Base-by-base conservation (phyloP, 164 flowering plant genomes). In the Aristolochia contorta region DNA sequence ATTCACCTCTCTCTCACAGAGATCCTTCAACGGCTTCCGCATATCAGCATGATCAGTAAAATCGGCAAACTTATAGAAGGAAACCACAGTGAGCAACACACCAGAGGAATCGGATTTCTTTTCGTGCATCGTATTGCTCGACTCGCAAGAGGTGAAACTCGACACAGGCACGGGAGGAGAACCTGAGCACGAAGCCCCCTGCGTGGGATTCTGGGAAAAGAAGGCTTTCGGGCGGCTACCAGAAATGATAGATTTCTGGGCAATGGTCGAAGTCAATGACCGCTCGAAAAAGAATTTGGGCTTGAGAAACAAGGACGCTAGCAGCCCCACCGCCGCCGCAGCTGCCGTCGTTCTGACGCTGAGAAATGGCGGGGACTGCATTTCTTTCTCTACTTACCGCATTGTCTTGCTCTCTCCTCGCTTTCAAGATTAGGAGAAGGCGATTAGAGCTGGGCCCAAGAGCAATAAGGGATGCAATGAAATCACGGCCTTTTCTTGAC, bases 1-100 rank as follows among this genome's bases (percentile, higher is more conserved):
- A 19, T 63, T 68, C 72, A 93, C 97, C 91, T 84, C 68, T 63
- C 77, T 59, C 61, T 87, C 68, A 54, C 98, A 90, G 63, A 93
- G 94, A 22, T 75, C 77, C 80, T 86, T 93, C 80, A 93, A 70
- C 18, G 98, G 98, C 46, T 65, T 74, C 14, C 97, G 77, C 68
- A 90, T 21, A 25, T 80, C 72, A 22, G 88, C 91, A 54, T 89
- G 84, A 75, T 90, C 97, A 0, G 89, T 89, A 59, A 93, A 90
- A 79, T 90, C 89, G 25, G 97, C 97, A 49, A 90, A 93, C 79
- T 87, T 90, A 78, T 90, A 90, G 75, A 93, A 93, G 15, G 98
- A 93, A 13, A 92, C 89, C 24, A 92, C 97, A 20, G 87, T 82
- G n/a, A 93, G 86, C 51, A 78, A 56, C 20, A 8, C 37, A 33